These are phyloP conservation scores for Nakazawaea anatomiae DNA, from an alignment of 805 yeast species.

Conservation along the genomic window DNA sequence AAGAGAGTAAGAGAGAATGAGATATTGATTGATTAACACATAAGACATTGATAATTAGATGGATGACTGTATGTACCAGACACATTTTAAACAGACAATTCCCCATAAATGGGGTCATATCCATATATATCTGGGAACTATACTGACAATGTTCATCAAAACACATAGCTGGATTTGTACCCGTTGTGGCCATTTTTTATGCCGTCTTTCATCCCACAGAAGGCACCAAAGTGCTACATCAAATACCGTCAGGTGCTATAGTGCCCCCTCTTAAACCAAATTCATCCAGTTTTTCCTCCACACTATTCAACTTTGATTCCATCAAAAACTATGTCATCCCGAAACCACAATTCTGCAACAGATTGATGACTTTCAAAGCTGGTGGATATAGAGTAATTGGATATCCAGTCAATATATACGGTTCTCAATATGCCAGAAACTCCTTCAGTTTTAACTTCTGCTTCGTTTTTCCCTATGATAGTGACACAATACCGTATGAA, in stretches of 20 bases:
- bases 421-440: constrained; percentile 76
- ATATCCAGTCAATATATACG: constrained; percentile 80
- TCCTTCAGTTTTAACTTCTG: constrained; percentile 91
- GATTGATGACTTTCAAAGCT: constrained; percentile 67
- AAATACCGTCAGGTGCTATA: constrained; percentile 78
- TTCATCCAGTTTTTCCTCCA: constrained; percentile 29
- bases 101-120: background rate
- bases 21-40: too few relatives aligned
- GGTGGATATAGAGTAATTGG: constrained; percentile 72
- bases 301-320: constrained; percentile 71
- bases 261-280: constrained; percentile 29
- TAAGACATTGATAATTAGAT: background rate
- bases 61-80: background rate
- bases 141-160: too few relatives aligned
- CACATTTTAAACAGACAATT: background rate
- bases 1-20: too few relatives aligned
- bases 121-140: background rate
- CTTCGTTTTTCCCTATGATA: constrained; percentile 79
- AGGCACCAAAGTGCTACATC: constrained; percentile 87
- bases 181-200: constrained; percentile 84
- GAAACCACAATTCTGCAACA: constrained; percentile 84
- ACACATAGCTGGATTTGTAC: constrained; percentile 59
- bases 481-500: constrained; percentile 82
- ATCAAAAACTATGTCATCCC: constrained; percentile 92
- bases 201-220: constrained; percentile 93